Conservation (phyloP, 495 filamentous ascomycete species). For the Paragyromitra xinjiangensis region DNA sequence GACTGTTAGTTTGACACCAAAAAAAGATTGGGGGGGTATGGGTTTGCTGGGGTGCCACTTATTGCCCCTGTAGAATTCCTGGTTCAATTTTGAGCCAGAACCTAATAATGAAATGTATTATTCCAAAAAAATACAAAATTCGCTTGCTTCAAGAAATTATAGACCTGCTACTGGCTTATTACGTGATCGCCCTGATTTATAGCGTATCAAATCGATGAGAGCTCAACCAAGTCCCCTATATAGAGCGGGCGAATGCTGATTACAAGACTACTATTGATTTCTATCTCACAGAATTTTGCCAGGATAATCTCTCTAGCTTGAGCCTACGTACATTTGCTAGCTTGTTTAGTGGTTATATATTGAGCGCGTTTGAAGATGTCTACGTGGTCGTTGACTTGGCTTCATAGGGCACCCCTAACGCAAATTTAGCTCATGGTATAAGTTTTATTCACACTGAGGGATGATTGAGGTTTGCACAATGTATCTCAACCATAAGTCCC, state of each 20-base stretch:
- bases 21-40: constrained; percentile 84
- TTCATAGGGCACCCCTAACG: background rate
- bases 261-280: too few species aligned
- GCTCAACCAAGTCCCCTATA: too few species aligned
- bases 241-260: too few species aligned
- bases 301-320: background rate
- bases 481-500: background rate
- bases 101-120: background rate
- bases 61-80: constrained; percentile 38
- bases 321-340: background rate
- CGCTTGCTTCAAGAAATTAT: too few species aligned
- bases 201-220: too few species aligned
- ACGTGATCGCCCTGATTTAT: too few species aligned
- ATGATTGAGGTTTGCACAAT: background rate
- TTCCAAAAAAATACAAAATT: background rate
- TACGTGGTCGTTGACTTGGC: background rate
- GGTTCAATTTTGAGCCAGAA: background rate
- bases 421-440: background rate
- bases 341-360: background rate
- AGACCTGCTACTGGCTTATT: too few species aligned
- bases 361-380: background rate
- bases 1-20: constrained; percentile 74
- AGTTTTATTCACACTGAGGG: constrained; percentile 29
- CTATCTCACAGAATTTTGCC: background rate
- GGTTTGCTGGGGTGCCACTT: constrained; percentile 79